These are phyloP conservation scores for Irpex rosettiformis DNA, from an alignment of 1,284 basidiomycete species.

Conservation along the genomic window DNA sequence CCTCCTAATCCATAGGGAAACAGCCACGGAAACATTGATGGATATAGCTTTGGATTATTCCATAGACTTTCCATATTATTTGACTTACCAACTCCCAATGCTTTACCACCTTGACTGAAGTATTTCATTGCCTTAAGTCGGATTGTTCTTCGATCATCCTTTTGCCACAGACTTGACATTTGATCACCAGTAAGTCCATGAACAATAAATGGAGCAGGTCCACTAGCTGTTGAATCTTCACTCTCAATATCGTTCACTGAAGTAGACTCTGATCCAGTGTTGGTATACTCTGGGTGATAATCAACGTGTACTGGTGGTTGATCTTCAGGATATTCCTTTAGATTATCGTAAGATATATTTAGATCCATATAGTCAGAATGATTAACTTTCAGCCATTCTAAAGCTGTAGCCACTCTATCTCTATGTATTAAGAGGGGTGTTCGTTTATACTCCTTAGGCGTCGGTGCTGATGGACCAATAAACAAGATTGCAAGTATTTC, in stretches of 20 bases:
- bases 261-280: constrained; percentile 13
- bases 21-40: constrained; percentile 34
- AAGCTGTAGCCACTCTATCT: constrained; percentile 12
- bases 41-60: constrained; percentile 30
- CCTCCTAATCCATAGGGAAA: constrained; percentile 36
- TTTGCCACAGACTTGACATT: not conserved
- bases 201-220: not conserved
- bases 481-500: constrained; percentile 8
- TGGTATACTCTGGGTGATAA: not conserved
- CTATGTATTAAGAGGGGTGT: not conserved
- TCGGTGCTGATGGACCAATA: not conserved
- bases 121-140: not conserved
- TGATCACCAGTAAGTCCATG: not conserved
- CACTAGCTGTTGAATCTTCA: not conserved
- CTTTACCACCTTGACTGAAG: not conserved
- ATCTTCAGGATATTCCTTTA: constrained; percentile 20
- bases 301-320: not conserved
- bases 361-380: constrained; percentile 26
- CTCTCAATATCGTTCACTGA: constrained; percentile 14
- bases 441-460: not conserved
- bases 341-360: constrained; percentile 23
- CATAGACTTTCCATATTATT: constrained; percentile 24
- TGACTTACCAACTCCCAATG: constrained; percentile 20
- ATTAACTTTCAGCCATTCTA: constrained; percentile 31
- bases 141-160: not conserved